phyloP scores from a whole-genome alignment of 2,329 filamentous ascomycete species.

The Ciborinia camelliae region DNA sequence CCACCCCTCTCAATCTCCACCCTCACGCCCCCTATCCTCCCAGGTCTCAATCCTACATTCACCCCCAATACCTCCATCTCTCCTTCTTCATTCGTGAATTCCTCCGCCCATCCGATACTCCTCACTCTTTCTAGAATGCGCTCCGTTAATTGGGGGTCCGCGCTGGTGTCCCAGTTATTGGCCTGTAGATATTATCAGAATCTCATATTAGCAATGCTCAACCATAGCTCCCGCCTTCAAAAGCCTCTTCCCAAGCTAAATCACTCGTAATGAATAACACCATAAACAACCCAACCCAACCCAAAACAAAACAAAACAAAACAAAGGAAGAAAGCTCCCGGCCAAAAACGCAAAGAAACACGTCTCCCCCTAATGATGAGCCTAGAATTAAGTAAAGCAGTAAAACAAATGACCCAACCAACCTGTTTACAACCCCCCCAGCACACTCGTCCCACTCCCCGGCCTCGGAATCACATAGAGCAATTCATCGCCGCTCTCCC shows the following conservation, averaged over 20 bases:
- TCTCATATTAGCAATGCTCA: no score
- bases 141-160: slow-evolving; percentile 37
- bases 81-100: slow-evolving; percentile 2
- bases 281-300: no score
- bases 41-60: slow-evolving; percentile 23
- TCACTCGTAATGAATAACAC: no score
- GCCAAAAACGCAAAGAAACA: no score
- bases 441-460: slow-evolving; percentile 41
- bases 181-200: no score
- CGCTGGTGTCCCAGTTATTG: slow-evolving; percentile 35
- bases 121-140: slow-evolving; percentile 20
- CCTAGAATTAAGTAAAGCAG: no score
- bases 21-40: slow-evolving; percentile 38
- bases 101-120: slow-evolving; percentile 12
- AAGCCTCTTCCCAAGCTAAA: no score
- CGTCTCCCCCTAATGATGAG: no score
- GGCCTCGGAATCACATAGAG: slow-evolving; percentile 44
- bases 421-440: slow-evolving; percentile 46
- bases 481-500: neutral
- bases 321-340: no score
- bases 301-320: no score
- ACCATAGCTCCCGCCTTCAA: no score
- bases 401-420: no score
- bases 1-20: slow-evolving; percentile 32
- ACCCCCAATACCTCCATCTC: slow-evolving; percentile 16